Evolutionary conservation across 2,329 filamentous ascomycete species (phyloP), one percentile per base, ranked within the genome.

Genomic region (Conoideocrella luteorostrata): DNA sequence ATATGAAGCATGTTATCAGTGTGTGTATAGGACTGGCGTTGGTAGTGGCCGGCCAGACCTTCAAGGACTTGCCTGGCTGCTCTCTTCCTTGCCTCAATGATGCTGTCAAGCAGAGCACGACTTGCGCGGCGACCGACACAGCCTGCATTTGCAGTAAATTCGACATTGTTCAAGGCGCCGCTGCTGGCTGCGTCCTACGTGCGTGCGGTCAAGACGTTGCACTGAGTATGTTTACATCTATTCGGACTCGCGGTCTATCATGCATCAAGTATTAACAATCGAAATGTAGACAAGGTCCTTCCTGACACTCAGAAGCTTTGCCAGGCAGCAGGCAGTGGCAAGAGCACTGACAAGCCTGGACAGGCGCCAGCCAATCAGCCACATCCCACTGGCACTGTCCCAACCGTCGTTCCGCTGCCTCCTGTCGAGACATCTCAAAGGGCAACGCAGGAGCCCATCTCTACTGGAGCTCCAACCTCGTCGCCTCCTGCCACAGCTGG

Each of bases 181-280:
- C 56, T 44, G 58, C 55, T 18, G 7, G 41, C 33, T 64, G 61
- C 38, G 56, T 63, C 39, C 38, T 63, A 24, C 30, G 45, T 5
- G 46, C 43, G 20, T 64, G 61, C 46, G 57, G 59, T 47, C 32
- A 47, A n/a, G 55, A 59, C n/a, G 45, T 48, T 24, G 57, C 60
- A 43, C 18, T 63, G 20, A 49, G 61, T 64, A 59, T 28, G 61
- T 56, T 21, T n/a, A 23, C 11, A 13, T 32, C 13, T 15, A 4
- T 20, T 4, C 9, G 9, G 21, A 7, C 43, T 6, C 12, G 26
- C 18, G 29, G 18, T 22, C 17, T n/a, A 9, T 6, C 28, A 11
- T 7, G 34, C 22, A 9, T 20, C 22, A 9, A 12, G 13, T 15
- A 29, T 51, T 52, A 47, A 53, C 48, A 46, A 3, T 26, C 26